phyloP scores from a whole-genome alignment of 768 basidiomycete species.

The Dioszegia crocea region DNA sequence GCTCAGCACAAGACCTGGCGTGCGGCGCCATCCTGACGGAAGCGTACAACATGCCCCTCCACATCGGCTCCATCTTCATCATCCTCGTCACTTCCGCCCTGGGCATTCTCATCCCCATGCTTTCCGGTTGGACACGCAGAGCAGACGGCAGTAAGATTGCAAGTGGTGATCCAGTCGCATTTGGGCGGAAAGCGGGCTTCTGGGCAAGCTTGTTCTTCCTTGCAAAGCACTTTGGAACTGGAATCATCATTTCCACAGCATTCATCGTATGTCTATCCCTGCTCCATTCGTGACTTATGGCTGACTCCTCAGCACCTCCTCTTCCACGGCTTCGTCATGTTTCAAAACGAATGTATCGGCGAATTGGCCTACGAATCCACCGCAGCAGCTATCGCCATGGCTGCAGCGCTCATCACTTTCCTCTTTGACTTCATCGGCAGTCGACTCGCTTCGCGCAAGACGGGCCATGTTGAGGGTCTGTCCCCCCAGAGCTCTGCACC shows the following conservation, averaged over 20 bases:
- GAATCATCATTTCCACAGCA: slow-evolving; percentile 49
- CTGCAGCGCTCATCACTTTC: slow-evolving; percentile 44
- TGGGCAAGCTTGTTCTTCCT: slow-evolving; percentile 39
- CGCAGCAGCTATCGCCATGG: slow-evolving; percentile 48
- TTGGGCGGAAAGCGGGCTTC: slow-evolving; percentile 17
- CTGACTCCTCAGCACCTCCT: slow-evolving; percentile 40
- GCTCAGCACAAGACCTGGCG: slow-evolving; percentile 32
- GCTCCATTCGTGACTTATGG: background rate
- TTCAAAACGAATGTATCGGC: slow-evolving; percentile 47
- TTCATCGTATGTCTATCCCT: slow-evolving; percentile 34
- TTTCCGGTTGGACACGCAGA: slow-evolving; percentile 23
- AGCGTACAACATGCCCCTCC: slow-evolving; percentile 36
- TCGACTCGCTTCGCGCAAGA: slow-evolving; percentile 22
- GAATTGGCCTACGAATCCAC: slow-evolving; percentile 47
- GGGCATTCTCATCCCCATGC: slow-evolving; percentile 36
- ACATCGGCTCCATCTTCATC: slow-evolving; percentile 43
- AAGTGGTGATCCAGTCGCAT: slow-evolving; percentile 11
- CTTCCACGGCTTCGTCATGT: slow-evolving; percentile 51
- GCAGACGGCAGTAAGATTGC: background rate
- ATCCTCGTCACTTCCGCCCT: slow-evolving; percentile 35
- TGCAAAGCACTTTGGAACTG: slow-evolving; percentile 46
- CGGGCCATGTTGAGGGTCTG: background rate
- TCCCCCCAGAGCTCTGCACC: slow-evolving; percentile 1
- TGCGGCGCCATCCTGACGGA: slow-evolving; percentile 27
- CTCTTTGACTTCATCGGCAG: slow-evolving; percentile 46